These are phyloP conservation scores for Gymnopilus junonius DNA, from an alignment of 768 basidiomycete species.

Conservation along the genomic window DNA sequence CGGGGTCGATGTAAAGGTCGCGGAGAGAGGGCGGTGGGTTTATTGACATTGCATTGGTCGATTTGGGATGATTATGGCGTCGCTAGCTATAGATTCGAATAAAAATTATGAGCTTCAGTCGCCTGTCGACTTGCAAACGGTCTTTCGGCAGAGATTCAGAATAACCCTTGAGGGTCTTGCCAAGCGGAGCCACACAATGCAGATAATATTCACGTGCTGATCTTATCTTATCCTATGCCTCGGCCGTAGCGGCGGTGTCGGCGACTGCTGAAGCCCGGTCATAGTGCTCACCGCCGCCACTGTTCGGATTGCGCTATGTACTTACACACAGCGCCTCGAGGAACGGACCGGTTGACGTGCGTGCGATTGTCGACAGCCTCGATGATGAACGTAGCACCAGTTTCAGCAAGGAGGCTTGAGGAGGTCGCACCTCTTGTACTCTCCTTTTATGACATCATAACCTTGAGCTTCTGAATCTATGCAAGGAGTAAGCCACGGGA, in stretches of 20 bases:
- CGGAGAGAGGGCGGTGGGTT: constrained; percentile 62
- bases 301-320: neutral
- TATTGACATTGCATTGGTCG: constrained; percentile 41
- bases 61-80: neutral
- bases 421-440: neutral
- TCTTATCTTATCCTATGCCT: neutral
- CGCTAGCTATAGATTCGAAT: neutral
- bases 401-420: neutral
- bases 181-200: neutral
- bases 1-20: constrained; percentile 69
- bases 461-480: neutral
- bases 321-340: neutral
- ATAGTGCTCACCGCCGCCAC: too few relatives aligned
- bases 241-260: neutral
- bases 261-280: neutral
- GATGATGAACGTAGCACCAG: too few relatives aligned
- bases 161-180: neutral
- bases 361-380: too few relatives aligned
- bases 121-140: neutral
- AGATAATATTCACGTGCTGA: neutral
- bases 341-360: neutral
- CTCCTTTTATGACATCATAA: neutral
- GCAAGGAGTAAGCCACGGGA: too few relatives aligned
- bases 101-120: neutral
- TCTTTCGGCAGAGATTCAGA: neutral